These are phyloP conservation scores for Ascochyta fabae DNA, from an alignment of 2,329 filamentous ascomycete genomes.

Conservation along the genomic window DNA sequence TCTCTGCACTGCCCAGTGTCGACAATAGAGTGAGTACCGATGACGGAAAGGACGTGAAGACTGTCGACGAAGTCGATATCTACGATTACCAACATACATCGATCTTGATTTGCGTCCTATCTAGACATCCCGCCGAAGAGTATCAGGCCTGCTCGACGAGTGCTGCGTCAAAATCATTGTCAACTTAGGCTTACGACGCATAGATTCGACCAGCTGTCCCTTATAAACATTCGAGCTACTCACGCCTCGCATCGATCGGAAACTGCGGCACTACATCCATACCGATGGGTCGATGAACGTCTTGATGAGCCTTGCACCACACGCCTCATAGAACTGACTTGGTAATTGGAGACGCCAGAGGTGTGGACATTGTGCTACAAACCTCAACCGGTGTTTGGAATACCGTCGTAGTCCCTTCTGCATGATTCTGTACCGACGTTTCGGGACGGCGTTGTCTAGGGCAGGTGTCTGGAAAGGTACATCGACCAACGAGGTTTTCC, in stretches of 20 bases:
- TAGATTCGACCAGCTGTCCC: neutral
- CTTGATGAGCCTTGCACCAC: constrained; percentile 5
- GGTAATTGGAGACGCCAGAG: neutral
- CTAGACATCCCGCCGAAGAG: neutral
- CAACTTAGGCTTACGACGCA: constrained; percentile 2
- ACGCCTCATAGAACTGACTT: constrained; percentile 3
- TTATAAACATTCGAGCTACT: constrained; percentile 10
- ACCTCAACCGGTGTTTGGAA: neutral
- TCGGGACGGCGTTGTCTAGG: too few species aligned
- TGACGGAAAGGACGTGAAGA: neutral
- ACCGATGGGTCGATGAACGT: constrained; percentile 14
- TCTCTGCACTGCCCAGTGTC: constrained; percentile 17
- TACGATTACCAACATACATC: constrained; percentile 5
- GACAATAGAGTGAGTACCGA: neutral
- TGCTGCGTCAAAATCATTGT: neutral
- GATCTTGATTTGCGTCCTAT: neutral
- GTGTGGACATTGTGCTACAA: constrained; percentile 7
- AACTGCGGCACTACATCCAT: constrained; percentile 10
- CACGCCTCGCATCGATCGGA: constrained; percentile 1
- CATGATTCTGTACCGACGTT: neutral
- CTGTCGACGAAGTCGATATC: constrained; percentile 11
- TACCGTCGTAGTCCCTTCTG: neutral
- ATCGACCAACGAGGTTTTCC: neutral
- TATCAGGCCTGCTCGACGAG: neutral
- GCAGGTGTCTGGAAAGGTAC: neutral